A percentile compares a stretch with the other conserved stretches of the same genome.
Evolutionary conservation across 2,329 filamentous ascomycete species (phyloP).

Genomic region (Bipolaris zeicola): DNA sequence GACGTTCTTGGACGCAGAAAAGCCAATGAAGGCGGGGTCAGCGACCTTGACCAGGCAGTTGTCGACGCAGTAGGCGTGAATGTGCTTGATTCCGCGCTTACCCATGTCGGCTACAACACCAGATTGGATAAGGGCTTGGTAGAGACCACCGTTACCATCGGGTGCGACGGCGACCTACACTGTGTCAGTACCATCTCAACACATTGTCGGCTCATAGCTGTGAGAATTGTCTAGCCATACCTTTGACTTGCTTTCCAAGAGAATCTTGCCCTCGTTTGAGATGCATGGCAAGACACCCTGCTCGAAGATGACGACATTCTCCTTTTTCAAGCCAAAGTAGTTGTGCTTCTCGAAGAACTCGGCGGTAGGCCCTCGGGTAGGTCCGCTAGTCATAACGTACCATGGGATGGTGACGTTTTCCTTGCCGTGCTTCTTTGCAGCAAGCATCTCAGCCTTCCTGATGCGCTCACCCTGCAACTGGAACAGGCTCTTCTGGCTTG

Average conservation of each 20-base stretch:
- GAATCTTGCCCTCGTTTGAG: slow-evolving; percentile 95
- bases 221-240: slow-evolving; percentile 46
- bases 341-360: slow-evolving; percentile 87
- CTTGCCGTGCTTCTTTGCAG: slow-evolving; percentile 69
- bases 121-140: slow-evolving; percentile 83
- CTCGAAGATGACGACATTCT: slow-evolving; percentile 92
- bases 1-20: slow-evolving; percentile 83
- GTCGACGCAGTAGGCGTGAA: slow-evolving; percentile 97
- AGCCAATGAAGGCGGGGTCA: slow-evolving; percentile 93
- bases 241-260: slow-evolving; percentile 87
- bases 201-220: not conserved
- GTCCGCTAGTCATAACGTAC: slow-evolving; percentile 99
- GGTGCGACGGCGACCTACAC: slow-evolving; percentile 82
- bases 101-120: slow-evolving; percentile 87
- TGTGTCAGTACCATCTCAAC: slow-evolving; percentile 18
- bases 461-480: slow-evolving; percentile 97
- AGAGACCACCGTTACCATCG: slow-evolving; percentile 96
- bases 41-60: slow-evolving; percentile 99
- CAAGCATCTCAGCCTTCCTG: slow-evolving; percentile 80
- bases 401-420: slow-evolving; percentile 74
- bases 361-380: slow-evolving; percentile 89
- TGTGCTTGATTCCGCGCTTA: slow-evolving; percentile 87
- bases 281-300: slow-evolving; percentile 97
- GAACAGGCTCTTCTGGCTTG: slow-evolving; percentile 92
- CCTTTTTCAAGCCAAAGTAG: slow-evolving; percentile 86